Conservation (phyloP, 345 rosid species). For the Populus nigra region DNA sequence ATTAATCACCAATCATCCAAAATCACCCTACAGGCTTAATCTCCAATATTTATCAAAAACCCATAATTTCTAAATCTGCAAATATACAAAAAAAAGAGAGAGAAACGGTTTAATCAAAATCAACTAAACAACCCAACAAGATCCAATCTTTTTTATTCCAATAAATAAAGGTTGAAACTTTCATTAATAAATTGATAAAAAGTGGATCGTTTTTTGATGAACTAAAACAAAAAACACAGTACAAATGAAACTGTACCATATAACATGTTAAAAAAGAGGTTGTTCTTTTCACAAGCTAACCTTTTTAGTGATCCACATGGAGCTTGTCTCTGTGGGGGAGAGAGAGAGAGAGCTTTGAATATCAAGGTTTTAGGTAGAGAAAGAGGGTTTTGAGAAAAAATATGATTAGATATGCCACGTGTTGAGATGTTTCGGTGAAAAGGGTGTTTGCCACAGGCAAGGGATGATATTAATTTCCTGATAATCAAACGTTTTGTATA, state of each 20-base stretch:
- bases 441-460: background rate
- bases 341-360: background rate
- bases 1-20: background rate
- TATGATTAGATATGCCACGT: background rate
- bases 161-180: background rate
- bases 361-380: background rate
- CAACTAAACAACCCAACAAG: background rate
- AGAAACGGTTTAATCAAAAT: background rate
- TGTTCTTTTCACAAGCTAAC: slow-evolving; percentile 7
- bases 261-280: too few species aligned
- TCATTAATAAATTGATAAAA: background rate
- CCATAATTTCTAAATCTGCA: background rate
- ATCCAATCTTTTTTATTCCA: background rate
- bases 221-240: background rate
- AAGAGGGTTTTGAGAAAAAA: background rate
- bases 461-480: background rate
- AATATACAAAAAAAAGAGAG: background rate
- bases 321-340: background rate
- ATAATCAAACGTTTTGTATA: background rate
- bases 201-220: background rate
- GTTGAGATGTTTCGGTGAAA: slow-evolving; percentile 2
- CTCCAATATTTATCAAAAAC: background rate
- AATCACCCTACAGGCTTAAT: background rate
- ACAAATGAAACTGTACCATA: background rate
- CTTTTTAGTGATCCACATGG: slow-evolving; percentile 6